A percentile compares a stretch with the other conserved stretches of the same genome.
Evolutionary conservation across 176 grass and related monocot species (phyloP).

Genomic region (Aegilops bicornis): DNA sequence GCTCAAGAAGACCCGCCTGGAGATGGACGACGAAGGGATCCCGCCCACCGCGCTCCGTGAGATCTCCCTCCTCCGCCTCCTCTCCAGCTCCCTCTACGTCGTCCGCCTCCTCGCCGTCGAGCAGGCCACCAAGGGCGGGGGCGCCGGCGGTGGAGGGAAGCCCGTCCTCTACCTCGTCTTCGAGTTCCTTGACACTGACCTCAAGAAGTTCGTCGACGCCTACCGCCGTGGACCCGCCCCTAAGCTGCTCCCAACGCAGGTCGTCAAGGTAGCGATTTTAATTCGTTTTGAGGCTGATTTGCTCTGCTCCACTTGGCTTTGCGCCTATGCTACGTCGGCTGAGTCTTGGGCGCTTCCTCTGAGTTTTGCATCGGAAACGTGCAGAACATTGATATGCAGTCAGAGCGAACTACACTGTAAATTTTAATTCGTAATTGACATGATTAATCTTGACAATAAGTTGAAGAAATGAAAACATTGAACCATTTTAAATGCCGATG

Average conservation of each 20-base stretch:
- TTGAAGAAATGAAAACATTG: background rate
- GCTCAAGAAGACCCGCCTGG: conserved; percentile 81
- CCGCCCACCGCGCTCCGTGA: conserved; percentile 83
- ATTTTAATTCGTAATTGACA: background rate
- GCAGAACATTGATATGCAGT: background rate
- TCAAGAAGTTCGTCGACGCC: conserved; percentile 85
- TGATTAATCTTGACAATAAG: background rate
- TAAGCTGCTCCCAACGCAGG: conserved; percentile 45
- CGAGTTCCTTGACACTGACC: conserved; percentile 88
- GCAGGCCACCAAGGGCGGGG: conserved; percentile 61
- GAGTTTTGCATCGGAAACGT: background rate
- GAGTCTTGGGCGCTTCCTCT: background rate
- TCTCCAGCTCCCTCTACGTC: conserved; percentile 86
- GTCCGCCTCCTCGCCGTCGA: conserved; percentile 87
- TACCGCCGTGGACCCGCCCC: conserved; percentile 49
- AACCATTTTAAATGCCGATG: background rate
- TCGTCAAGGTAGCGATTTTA: conserved; percentile 51
- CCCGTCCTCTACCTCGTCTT: conserved; percentile 88
- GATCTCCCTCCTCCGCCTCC: conserved; percentile 90
- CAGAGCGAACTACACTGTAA: background rate
- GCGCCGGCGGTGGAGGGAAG: conserved; percentile 21
- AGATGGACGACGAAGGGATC: conserved; percentile 99
- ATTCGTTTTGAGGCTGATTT: background rate
- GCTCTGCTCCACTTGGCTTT: background rate
- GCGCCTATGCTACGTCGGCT: background rate